These are phyloP conservation scores for Xylaria sp. DNA, from an alignment of 2,329 filamentous ascomycete genomes.

Conservation along the genomic window DNA sequence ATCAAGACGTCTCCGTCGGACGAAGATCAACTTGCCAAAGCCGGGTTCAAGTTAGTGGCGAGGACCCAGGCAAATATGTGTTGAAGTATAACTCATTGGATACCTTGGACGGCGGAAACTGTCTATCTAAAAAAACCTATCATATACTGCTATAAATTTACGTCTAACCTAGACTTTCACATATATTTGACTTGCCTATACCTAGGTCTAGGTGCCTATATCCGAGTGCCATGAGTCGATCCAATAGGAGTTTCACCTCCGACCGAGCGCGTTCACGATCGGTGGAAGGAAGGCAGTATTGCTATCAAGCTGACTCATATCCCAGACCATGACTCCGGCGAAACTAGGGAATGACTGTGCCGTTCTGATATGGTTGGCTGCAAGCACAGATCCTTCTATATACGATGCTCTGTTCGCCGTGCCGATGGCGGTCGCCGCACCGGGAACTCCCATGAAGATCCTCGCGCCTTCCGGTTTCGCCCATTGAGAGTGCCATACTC, in stretches of 20 bases:
- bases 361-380: slow-evolving; percentile 64
- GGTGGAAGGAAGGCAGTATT: slow-evolving; percentile 65
- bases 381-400: slow-evolving; percentile 53
- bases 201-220: not conserved
- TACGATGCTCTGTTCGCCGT: slow-evolving; percentile 57
- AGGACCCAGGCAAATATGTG: not conserved
- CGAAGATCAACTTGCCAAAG: not conserved
- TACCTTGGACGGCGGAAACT: not conserved
- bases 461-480: slow-evolving; percentile 65
- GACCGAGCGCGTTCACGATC: slow-evolving; percentile 44
- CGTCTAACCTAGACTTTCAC: not conserved
- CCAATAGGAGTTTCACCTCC: no score
- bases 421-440: slow-evolving; percentile 61
- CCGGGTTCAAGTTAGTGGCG: not conserved
- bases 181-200: not conserved
- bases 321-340: slow-evolving; percentile 76
- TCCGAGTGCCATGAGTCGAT: not conserved
- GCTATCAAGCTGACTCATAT: slow-evolving; percentile 68
- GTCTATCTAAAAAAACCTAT: not conserved
- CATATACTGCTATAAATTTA: not conserved
- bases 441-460: slow-evolving; percentile 71
- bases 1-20: not conserved
- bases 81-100: not conserved
- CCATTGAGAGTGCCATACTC: slow-evolving; percentile 73
- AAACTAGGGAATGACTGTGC: slow-evolving; percentile 66